A percentile compares a stretch with the other conserved stretches of the same genome.
phyloP scores from a whole-genome alignment of 169 alveolate genomes.

The Eimeria brunetti region DNA sequence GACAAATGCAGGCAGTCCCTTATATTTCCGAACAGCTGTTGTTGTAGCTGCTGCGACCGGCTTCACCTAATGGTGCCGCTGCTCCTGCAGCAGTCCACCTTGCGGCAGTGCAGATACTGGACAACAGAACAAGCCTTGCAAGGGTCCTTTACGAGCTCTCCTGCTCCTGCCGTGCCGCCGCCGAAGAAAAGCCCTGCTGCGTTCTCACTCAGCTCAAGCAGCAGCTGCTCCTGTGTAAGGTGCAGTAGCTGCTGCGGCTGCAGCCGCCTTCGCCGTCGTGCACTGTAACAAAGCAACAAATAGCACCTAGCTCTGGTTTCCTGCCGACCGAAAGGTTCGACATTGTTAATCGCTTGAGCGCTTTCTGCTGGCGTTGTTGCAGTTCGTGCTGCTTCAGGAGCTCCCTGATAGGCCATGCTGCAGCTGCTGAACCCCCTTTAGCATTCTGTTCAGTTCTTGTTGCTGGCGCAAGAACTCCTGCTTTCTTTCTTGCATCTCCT shows the following conservation, averaged over 20 bases:
- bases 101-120: neutral
- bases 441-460: conserved; percentile 60
- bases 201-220: neutral
- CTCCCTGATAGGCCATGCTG: conserved; percentile 69
- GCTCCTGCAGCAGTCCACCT: conserved; percentile 10
- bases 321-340: neutral
- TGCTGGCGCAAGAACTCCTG: conserved; percentile 69
- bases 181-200: neutral
- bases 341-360: neutral
- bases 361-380: conserved; percentile 23
- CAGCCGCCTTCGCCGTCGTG: conserved; percentile 23
- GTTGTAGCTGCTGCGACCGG: conserved; percentile 35
- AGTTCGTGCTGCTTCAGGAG: conserved; percentile 50
- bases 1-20: neutral
- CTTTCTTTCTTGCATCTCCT: conserved; percentile 65
- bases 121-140: neutral
- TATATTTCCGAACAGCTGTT: neutral
- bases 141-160: conserved; percentile 12
- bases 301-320: neutral
- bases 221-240: conserved; percentile 1
- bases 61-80: conserved; percentile 26
- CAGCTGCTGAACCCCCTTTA: conserved; percentile 72
- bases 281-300: neutral
- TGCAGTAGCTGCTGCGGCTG: conserved; percentile 29
- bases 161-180: conserved; percentile 33